Conservation (phyloP, 352 stramenopile genomes). For the Globisporangium solare region DNA sequence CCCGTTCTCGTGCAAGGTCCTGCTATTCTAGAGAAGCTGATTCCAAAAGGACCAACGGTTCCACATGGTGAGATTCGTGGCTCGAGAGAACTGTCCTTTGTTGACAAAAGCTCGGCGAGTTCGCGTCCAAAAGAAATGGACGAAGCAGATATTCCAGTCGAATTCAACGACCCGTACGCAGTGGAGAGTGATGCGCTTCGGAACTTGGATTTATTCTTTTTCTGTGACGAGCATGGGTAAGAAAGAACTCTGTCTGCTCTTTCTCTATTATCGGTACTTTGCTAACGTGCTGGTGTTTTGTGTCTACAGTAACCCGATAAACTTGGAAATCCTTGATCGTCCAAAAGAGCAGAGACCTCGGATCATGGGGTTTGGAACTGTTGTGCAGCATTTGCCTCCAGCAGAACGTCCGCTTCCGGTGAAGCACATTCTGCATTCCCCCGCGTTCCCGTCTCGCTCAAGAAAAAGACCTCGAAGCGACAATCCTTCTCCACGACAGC, state of each 20-base stretch:
- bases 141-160: conserved; percentile 51
- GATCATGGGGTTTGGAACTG: conserved; percentile 82
- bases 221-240: conserved; percentile 81
- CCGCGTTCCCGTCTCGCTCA: conserved; percentile 67
- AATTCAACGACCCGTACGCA: conserved; percentile 69
- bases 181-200: conserved; percentile 63
- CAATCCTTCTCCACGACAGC: conserved; percentile 25
- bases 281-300: background rate
- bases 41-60: conserved; percentile 54
- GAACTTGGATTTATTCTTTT: conserved; percentile 83
- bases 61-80: conserved; percentile 54
- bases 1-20: conserved; percentile 9
- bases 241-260: background rate
- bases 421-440: conserved; percentile 63
- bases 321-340: conserved; percentile 72
- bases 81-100: conserved; percentile 47
- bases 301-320: conserved; percentile 54
- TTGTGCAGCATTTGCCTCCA: conserved; percentile 68
- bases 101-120: conserved; percentile 22
- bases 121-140: conserved; percentile 40
- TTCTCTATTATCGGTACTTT: background rate
- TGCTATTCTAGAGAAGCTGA: conserved; percentile 48
- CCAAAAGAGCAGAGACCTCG: conserved; percentile 68
- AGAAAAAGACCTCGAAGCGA: conserved; percentile 64
- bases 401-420: conserved; percentile 57